These are phyloP conservation scores for Fomitopsis pinicola DNA, from an alignment of 1,284 basidiomycete species.

Conservation along the genomic window DNA sequence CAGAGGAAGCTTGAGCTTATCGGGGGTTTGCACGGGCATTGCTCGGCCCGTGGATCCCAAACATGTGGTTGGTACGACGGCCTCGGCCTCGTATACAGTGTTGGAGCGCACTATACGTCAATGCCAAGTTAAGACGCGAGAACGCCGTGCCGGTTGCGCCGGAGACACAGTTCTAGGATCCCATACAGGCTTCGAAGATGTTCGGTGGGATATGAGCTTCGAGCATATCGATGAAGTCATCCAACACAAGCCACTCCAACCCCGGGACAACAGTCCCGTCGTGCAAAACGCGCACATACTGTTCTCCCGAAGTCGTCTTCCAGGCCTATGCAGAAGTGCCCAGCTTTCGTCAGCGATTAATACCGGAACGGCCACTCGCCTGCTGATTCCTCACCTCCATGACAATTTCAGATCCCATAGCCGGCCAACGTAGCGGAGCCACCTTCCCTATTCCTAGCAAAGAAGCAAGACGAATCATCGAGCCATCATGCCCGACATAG, in stretches of 20 bases:
- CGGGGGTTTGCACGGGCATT: background rate
- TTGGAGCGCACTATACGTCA: background rate
- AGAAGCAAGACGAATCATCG: constrained; percentile 46
- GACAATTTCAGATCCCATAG: constrained; percentile 46
- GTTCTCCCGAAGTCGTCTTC: constrained; percentile 20
- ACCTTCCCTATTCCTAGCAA: constrained; percentile 39
- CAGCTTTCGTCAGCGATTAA: background rate
- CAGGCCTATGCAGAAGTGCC: constrained; percentile 34
- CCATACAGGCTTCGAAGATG: constrained; percentile 28
- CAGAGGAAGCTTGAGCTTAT: constrained; percentile 4
- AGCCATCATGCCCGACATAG: constrained; percentile 49
- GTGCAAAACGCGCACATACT: constrained; percentile 43
- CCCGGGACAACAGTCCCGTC: constrained; percentile 39
- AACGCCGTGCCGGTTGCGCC: background rate
- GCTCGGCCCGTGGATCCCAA: background rate
- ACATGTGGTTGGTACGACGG: background rate
- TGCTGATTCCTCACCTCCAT: constrained; percentile 37
- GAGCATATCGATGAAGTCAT: constrained; percentile 34
- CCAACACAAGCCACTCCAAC: constrained; percentile 36
- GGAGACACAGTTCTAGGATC: background rate
- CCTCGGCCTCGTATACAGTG: background rate
- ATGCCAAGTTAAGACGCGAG: background rate
- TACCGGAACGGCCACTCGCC: background rate
- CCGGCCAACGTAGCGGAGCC: constrained; percentile 42
- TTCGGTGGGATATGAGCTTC: constrained; percentile 34